Evolutionary conservation across 257 asterid genomes (phyloP).

Genomic region (Ilex aquifolium): DNA sequence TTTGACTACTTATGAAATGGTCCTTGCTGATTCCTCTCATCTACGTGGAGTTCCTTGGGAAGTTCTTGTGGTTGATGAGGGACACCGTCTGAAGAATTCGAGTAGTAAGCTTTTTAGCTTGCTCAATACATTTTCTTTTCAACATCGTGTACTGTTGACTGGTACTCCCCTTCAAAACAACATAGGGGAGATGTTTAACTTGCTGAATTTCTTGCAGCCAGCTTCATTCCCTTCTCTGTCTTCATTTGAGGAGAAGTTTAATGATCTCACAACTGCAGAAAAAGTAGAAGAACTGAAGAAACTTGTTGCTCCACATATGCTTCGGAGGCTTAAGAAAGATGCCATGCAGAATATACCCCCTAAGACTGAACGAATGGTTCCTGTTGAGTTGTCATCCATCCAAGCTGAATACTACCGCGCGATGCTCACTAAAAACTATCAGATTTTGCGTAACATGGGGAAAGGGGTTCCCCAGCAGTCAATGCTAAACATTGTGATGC

Average conservation of each 20-base stretch:
- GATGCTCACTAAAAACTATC: constrained; percentile 97
- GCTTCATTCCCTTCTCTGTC: constrained; percentile 87
- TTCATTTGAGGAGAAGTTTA: constrained; percentile 83
- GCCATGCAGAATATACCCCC: constrained; percentile 99
- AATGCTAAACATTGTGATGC: constrained; percentile 97
- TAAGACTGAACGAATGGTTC: constrained; percentile 93
- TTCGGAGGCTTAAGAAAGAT: constrained; percentile 89
- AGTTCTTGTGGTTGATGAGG: constrained; percentile 99
- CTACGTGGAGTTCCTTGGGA: constrained; percentile 97
- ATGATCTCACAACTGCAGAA: constrained; percentile 86
- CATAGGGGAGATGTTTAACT: constrained; percentile 95
- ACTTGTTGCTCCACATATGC: constrained; percentile 98
- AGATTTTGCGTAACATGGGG: constrained; percentile 84
- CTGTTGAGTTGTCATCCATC: constrained; percentile 91
- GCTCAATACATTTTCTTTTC: constrained; percentile 87
- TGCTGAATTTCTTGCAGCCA: constrained; percentile 87
- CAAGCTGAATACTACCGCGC: constrained; percentile 99
- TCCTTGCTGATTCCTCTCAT: constrained; percentile 74
- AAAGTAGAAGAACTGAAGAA: constrained; percentile 97
- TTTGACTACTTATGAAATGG: constrained; percentile 93
- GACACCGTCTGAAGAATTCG: constrained; percentile 90
- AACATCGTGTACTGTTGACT: constrained; percentile 85
- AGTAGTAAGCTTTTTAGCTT: constrained; percentile 81
- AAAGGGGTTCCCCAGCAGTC: constrained; percentile 92
- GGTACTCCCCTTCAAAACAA: constrained; percentile 99